These are phyloP conservation scores for Lactarius sanguifluus DNA, from an alignment of 768 basidiomycete genomes.

Conservation along the genomic window DNA sequence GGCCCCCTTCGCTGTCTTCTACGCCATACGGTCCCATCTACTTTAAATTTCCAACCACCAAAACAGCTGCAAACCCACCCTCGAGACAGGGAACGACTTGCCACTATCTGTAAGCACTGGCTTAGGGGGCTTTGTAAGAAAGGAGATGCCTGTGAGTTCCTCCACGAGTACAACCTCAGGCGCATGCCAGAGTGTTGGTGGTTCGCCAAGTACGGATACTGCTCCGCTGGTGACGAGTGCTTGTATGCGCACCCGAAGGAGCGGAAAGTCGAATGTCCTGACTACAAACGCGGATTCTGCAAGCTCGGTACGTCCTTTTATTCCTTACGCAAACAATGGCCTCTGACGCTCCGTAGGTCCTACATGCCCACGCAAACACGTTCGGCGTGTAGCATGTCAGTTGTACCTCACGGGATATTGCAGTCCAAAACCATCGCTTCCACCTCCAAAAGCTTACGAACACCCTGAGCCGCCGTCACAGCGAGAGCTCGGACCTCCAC, in stretches of 20 bases:
- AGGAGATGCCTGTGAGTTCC: slow-evolving; percentile 95
- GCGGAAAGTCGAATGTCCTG: slow-evolving; percentile 88
- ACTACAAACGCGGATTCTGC: slow-evolving; percentile 95
- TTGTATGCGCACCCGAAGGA: slow-evolving; percentile 95
- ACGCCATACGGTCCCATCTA: slow-evolving; percentile 86
- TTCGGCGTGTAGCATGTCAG: slow-evolving; percentile 88
- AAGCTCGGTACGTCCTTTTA: slow-evolving; percentile 65
- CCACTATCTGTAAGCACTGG: slow-evolving; percentile 99
- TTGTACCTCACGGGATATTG: slow-evolving; percentile 88
- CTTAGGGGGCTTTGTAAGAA: slow-evolving; percentile 97
- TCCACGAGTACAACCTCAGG: slow-evolving; percentile 97
- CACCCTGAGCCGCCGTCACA: slow-evolving; percentile 73
- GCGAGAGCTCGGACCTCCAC: slow-evolving; percentile 85
- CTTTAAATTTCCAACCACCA: slow-evolving; percentile 86
- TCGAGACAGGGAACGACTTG: slow-evolving; percentile 75
- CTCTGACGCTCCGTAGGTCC: slow-evolving; percentile 56
- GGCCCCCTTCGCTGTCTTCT: slow-evolving; percentile 90
- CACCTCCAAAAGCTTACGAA: slow-evolving; percentile 71
- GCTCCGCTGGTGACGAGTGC: slow-evolving; percentile 95
- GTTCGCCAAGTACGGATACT: slow-evolving; percentile 98
- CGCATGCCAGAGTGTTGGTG: slow-evolving; percentile 99
- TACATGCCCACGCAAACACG: slow-evolving; percentile 86
- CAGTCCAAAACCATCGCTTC: slow-evolving; percentile 78
- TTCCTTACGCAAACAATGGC: slow-evolving; percentile 15
- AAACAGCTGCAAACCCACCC: slow-evolving; percentile 81